Conservation (phyloP, 257 asterid genomes). For the Primulina huaijiensis region DNA sequence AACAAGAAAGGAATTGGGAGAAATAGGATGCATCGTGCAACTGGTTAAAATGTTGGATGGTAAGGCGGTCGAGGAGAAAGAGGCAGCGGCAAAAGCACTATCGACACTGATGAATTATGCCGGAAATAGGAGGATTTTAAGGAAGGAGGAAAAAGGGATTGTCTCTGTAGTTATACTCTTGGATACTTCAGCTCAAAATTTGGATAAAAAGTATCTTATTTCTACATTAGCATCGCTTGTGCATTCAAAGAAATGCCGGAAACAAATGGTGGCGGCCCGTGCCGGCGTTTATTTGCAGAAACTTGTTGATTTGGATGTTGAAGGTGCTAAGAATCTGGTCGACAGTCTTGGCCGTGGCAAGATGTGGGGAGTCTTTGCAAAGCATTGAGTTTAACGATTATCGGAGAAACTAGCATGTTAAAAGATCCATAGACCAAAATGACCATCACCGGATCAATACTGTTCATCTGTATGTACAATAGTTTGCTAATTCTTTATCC, state of each 20-base stretch:
- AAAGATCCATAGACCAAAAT: neutral
- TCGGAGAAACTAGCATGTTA: neutral
- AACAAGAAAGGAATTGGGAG: conserved; percentile 70
- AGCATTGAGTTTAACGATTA: conserved; percentile 26
- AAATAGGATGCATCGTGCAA: conserved; percentile 57
- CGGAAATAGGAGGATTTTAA: conserved; percentile 57
- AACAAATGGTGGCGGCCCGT: conserved; percentile 65
- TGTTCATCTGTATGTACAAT: conserved; percentile 23
- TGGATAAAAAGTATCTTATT: conserved; percentile 53
- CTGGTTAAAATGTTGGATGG: conserved; percentile 70
- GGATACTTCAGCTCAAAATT: conserved; percentile 44
- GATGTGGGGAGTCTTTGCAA: conserved; percentile 70
- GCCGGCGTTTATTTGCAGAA: conserved; percentile 61
- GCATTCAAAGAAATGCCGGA: conserved; percentile 67
- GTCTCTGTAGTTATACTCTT: conserved; percentile 46
- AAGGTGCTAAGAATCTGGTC: conserved; percentile 76
- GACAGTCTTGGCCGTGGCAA: conserved; percentile 60
- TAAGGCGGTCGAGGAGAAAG: conserved; percentile 73
- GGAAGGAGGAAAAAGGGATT: conserved; percentile 74
- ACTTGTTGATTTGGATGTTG: conserved; percentile 57
- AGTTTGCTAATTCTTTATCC: conserved; percentile 7
- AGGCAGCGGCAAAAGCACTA: conserved; percentile 58
- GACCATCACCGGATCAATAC: neutral
- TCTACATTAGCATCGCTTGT: conserved; percentile 40
- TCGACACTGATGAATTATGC: conserved; percentile 45